Evolutionary conservation across 1,139 yeast species (phyloP).

Genomic region (Tardiomyces blankii): DNA sequence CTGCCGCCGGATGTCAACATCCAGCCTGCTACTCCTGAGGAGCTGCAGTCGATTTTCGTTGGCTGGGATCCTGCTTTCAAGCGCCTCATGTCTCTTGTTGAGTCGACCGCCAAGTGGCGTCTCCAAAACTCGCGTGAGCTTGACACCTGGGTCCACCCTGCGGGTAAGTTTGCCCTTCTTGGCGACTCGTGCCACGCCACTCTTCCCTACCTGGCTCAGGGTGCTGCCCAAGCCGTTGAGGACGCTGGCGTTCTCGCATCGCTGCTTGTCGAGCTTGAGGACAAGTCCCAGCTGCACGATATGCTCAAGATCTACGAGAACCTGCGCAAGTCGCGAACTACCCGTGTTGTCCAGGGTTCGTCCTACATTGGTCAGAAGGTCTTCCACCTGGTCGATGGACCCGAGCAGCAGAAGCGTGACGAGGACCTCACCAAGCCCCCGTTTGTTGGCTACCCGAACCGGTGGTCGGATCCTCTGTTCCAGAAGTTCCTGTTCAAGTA

Average conservation of each 20-base stretch:
- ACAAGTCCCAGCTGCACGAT: constrained; percentile 12
- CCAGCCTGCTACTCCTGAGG: constrained; percentile 7
- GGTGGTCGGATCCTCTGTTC: neutral
- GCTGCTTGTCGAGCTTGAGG: constrained; percentile 11
- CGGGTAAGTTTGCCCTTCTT: constrained; percentile 8
- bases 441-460: neutral
- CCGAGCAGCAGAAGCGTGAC: constrained; percentile 22
- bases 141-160: constrained; percentile 9
- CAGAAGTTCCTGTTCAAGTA: neutral
- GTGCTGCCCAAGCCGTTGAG: constrained; percentile 30
- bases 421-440: neutral
- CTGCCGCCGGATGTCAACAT: constrained; percentile 9
- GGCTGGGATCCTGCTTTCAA: constrained; percentile 6
- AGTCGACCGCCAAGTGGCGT: constrained; percentile 7
- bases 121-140: constrained; percentile 6
- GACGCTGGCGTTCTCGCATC: constrained; percentile 1
- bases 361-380: constrained; percentile 12
- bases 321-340: constrained; percentile 22
- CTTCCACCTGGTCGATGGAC: constrained; percentile 27
- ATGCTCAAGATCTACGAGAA: constrained; percentile 15
- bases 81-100: constrained; percentile 6
- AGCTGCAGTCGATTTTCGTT: constrained; percentile 6
- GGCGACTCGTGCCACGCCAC: constrained; percentile 26
- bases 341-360: constrained; percentile 17
- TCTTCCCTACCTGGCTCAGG: constrained; percentile 30